Evolutionary conservation across 495 filamentous ascomycete genomes (phyloP).

Genomic region (Cercophora newfieldiana): DNA sequence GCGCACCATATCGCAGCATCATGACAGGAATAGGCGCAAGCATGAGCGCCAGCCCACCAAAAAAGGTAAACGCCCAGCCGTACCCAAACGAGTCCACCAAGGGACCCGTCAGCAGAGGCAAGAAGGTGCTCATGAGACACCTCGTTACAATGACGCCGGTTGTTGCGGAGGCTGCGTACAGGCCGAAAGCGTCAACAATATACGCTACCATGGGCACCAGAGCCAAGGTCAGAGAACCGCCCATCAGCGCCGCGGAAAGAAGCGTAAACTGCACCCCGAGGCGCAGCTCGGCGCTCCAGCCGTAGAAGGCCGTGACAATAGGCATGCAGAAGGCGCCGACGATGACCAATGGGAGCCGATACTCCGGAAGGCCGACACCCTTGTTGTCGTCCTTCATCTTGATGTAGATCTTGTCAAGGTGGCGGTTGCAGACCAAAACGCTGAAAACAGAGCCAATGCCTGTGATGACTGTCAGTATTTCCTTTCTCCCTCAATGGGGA

Average conservation of each 20-base stretch:
- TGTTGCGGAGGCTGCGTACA: slow-evolving; percentile 58
- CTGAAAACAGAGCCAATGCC: slow-evolving; percentile 52
- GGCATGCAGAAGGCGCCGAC: slow-evolving; percentile 46
- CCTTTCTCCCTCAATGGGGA: neutral
- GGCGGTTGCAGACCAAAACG: slow-evolving; percentile 45
- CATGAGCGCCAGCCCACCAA: slow-evolving; percentile 38
- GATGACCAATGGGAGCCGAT: slow-evolving; percentile 52
- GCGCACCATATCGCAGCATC: slow-evolving; percentile 49
- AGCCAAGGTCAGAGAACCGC: slow-evolving; percentile 42
- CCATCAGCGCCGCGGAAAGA: slow-evolving; percentile 43
- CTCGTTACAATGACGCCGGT: slow-evolving; percentile 55
- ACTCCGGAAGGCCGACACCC: slow-evolving; percentile 47
- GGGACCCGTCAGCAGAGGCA: slow-evolving; percentile 51
- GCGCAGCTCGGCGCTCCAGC: slow-evolving; percentile 45
- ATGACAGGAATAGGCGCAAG: slow-evolving; percentile 54
- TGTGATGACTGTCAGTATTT: slow-evolving; percentile 36
- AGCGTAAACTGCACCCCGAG: slow-evolving; percentile 45
- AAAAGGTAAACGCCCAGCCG: slow-evolving; percentile 49
- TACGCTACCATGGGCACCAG: slow-evolving; percentile 54
- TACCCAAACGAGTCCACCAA: slow-evolving; percentile 48
- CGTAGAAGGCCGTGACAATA: slow-evolving; percentile 46
- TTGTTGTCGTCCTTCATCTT: slow-evolving; percentile 41
- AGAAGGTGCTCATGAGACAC: slow-evolving; percentile 54
- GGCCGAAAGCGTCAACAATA: slow-evolving; percentile 58
- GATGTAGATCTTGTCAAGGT: slow-evolving; percentile 54